These are phyloP conservation scores for Lachnellula occidentalis DNA, from an alignment of 2,329 filamentous ascomycete genomes.

Conservation along the genomic window DNA sequence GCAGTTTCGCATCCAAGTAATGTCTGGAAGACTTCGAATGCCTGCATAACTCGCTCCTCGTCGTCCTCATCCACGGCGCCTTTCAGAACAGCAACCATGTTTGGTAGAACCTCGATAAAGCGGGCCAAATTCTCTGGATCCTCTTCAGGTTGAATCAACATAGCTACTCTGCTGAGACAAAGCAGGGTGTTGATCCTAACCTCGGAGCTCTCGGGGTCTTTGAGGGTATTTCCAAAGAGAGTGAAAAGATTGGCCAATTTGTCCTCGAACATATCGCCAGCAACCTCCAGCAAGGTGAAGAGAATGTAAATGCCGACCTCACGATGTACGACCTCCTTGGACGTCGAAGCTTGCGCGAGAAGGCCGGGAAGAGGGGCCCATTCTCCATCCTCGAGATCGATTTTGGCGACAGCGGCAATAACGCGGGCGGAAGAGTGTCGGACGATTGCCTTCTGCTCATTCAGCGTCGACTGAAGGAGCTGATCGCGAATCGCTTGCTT, in stretches of 20 bases:
- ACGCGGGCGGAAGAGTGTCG: slow-evolving; percentile 85
- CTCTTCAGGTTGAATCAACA: slow-evolving; percentile 84
- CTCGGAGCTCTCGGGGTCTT: slow-evolving; percentile 83
- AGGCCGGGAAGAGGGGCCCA: slow-evolving; percentile 77
- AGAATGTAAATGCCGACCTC: slow-evolving; percentile 92
- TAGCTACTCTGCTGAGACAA: slow-evolving; percentile 79
- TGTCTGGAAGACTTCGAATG: slow-evolving; percentile 96
- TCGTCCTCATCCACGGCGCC: slow-evolving; percentile 71
- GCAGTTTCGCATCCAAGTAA: slow-evolving; percentile 85
- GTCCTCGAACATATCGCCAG: slow-evolving; percentile 77
- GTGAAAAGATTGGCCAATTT: slow-evolving; percentile 74
- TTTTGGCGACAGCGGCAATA: slow-evolving; percentile 77
- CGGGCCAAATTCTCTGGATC: slow-evolving; percentile 65
- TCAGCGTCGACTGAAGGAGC: slow-evolving; percentile 76
- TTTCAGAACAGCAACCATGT: slow-evolving; percentile 88
- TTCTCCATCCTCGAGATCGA: slow-evolving; percentile 82
- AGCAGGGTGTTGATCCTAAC: slow-evolving; percentile 93
- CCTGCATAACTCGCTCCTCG: slow-evolving; percentile 82
- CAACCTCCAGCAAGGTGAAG: slow-evolving; percentile 83
- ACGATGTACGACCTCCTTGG: slow-evolving; percentile 68
- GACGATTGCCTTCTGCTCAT: slow-evolving; percentile 69
- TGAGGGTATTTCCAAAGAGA: slow-evolving; percentile 81
- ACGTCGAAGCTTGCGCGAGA: slow-evolving; percentile 74
- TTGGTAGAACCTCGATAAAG: slow-evolving; percentile 75
- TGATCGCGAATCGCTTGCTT: slow-evolving; percentile 76